Percentiles rank a stretch among this genome's conserved stretches.
phyloP scores from a whole-genome alignment of 345 rosid species.

The Salix caprea region DNA sequence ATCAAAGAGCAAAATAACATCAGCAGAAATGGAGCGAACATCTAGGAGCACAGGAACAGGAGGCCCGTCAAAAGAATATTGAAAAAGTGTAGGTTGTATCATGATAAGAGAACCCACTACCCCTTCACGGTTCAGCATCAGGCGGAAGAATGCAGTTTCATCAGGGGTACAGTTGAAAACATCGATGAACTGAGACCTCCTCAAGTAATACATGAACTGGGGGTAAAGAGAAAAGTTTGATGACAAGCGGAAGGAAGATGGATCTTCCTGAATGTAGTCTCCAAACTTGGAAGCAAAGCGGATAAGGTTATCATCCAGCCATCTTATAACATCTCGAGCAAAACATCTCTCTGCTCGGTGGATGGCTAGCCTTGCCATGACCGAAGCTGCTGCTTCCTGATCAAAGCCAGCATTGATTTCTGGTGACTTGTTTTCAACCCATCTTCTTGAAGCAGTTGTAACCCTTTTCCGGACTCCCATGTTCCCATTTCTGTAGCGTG shows the following conservation, averaged over 20 bases:
- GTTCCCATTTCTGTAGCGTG: slow-evolving; percentile 68
- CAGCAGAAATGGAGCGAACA: slow-evolving; percentile 63
- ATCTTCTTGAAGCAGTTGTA: slow-evolving; percentile 91
- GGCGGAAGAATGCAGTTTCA: slow-evolving; percentile 78
- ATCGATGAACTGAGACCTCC: slow-evolving; percentile 97
- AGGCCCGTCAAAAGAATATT: slow-evolving; percentile 90
- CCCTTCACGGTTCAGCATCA: slow-evolving; percentile 91
- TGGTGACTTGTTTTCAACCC: slow-evolving; percentile 71
- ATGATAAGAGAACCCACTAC: slow-evolving; percentile 80
- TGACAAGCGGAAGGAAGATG: slow-evolving; percentile 83
- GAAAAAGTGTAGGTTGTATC: slow-evolving; percentile 91
- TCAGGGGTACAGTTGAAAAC: slow-evolving; percentile 86
- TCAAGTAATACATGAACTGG: slow-evolving; percentile 88
- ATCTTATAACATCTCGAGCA: slow-evolving; percentile 79
- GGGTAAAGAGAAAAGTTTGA: slow-evolving; percentile 90
- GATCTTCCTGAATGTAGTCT: slow-evolving; percentile 82
- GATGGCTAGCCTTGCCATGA: slow-evolving; percentile 91
- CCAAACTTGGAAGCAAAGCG: slow-evolving; percentile 77
- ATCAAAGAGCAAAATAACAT: slow-evolving; percentile 83
- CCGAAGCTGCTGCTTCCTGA: slow-evolving; percentile 95
- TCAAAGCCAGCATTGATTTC: slow-evolving; percentile 81
- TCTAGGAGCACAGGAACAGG: slow-evolving; percentile 95
- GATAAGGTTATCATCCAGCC: slow-evolving; percentile 85
- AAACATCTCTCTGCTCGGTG: slow-evolving; percentile 61
- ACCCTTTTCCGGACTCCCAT: slow-evolving; percentile 67